These are phyloP conservation scores for Boletus pseudo-olivaceus DNA, from an alignment of 768 basidiomycete genomes.

Conservation along the genomic window DNA sequence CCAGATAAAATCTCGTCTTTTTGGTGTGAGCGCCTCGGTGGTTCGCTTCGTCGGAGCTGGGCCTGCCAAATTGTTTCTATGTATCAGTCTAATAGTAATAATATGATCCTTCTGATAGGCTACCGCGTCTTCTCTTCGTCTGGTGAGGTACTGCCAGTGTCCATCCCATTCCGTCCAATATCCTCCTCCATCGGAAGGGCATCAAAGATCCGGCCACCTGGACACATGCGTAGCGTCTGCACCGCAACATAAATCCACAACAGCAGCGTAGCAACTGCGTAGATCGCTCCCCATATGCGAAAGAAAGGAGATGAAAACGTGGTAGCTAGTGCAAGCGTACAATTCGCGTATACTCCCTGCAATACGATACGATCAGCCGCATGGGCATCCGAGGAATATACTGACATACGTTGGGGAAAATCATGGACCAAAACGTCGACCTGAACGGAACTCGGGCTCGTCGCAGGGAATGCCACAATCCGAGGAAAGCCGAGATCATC, in stretches of 20 bases:
- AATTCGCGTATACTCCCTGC: slow-evolving; percentile 64
- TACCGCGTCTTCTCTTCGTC: slow-evolving; percentile 2
- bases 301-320: slow-evolving; percentile 54
- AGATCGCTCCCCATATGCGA: slow-evolving; percentile 55
- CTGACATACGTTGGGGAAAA: slow-evolving; percentile 62
- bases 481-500: slow-evolving; percentile 54
- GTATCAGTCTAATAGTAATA: too few relatives aligned
- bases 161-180: slow-evolving; percentile 11
- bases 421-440: slow-evolving; percentile 61
- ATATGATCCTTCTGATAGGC: too few relatives aligned
- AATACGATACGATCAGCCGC: not conserved
- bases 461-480: slow-evolving; percentile 41
- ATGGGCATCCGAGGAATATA: not conserved
- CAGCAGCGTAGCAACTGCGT: slow-evolving; percentile 46
- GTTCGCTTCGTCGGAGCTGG: too few relatives aligned
- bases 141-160: not conserved
- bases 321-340: slow-evolving; percentile 50
- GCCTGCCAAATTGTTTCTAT: too few relatives aligned
- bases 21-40: too few relatives aligned
- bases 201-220: slow-evolving; percentile 40
- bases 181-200: slow-evolving; percentile 38
- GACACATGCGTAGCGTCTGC: slow-evolving; percentile 38
- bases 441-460: slow-evolving; percentile 46
- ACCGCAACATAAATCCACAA: slow-evolving; percentile 50
- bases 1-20: too few relatives aligned